These are phyloP conservation scores for Lobosporangium transversale DNA, from an alignment of 192 early-diverging fungal species.

Conservation along the genomic window DNA sequence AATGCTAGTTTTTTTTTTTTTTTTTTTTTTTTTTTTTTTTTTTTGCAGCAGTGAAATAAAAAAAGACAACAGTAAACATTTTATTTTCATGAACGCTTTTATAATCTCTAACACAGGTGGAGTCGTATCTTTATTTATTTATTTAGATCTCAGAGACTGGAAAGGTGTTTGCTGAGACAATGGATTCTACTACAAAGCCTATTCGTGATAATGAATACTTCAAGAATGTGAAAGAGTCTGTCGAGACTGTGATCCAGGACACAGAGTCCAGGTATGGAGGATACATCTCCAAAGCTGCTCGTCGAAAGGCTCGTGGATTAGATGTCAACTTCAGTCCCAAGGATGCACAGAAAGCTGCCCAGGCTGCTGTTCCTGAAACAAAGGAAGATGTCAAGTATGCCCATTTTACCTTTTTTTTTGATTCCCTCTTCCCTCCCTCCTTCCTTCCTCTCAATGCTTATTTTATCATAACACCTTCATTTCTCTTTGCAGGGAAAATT, in stretches of 20 bases:
- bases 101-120: too few species aligned
- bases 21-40: too few species aligned
- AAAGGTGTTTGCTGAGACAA: constrained; percentile 69
- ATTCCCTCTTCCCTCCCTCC: background rate
- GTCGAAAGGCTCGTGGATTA: constrained; percentile 62
- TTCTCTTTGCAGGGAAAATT: too few species aligned
- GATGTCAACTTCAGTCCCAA: constrained; percentile 40
- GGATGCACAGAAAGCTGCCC: constrained; percentile 42
- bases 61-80: too few species aligned
- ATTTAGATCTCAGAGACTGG: constrained; percentile 65
- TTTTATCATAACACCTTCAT: too few species aligned
- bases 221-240: constrained; percentile 68
- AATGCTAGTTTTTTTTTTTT: too few species aligned
- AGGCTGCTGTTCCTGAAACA: constrained; percentile 50
- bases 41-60: too few species aligned
- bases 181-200: constrained; percentile 72
- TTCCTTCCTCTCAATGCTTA: background rate
- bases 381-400: constrained; percentile 44
- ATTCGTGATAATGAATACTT: constrained; percentile 74
- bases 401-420: background rate
- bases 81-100: too few species aligned
- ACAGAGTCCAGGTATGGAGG: constrained; percentile 77
- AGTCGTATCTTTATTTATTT: too few species aligned
- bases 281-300: constrained; percentile 79
- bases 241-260: constrained; percentile 79